These are phyloP conservation scores for Stachybotrys chartarum DNA, from an alignment of 2,329 filamentous ascomycete genomes.

Conservation along the genomic window DNA sequence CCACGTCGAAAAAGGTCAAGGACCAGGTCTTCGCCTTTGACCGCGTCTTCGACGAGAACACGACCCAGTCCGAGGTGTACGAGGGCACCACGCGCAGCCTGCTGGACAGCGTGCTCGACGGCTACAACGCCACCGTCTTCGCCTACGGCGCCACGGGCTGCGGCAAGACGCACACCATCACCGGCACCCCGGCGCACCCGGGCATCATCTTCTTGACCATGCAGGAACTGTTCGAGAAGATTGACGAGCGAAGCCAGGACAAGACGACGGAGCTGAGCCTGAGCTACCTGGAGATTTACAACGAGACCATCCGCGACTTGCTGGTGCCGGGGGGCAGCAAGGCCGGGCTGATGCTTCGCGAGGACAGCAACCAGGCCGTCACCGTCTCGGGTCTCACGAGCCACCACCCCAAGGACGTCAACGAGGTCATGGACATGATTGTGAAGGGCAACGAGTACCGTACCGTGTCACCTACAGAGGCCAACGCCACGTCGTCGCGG, in stretches of 20 bases:
- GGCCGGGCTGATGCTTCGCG: slow-evolving; percentile 80
- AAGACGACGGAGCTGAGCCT: slow-evolving; percentile 87
- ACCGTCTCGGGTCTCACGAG: slow-evolving; percentile 87
- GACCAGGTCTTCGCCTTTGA: slow-evolving; percentile 98
- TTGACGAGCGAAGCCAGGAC: slow-evolving; percentile 75
- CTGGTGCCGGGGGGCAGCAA: slow-evolving; percentile 80
- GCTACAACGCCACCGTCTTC: slow-evolving; percentile 98
- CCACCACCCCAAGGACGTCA: slow-evolving; percentile 82
- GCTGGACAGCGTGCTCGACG: slow-evolving; percentile 92
- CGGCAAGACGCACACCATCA: slow-evolving; percentile 97
- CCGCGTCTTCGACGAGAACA: slow-evolving; percentile 92
- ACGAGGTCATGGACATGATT: slow-evolving; percentile 99
- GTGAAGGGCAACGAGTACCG: slow-evolving; percentile 89
- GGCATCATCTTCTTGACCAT: slow-evolving; percentile 99
- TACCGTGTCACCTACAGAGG: slow-evolving; percentile 93
- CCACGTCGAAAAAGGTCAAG: slow-evolving; percentile 84
- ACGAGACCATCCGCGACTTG: slow-evolving; percentile 94
- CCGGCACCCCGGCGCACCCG: slow-evolving; percentile 82
- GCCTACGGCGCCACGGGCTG: slow-evolving; percentile 97
- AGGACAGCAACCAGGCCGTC: slow-evolving; percentile 89
- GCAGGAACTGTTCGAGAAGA: slow-evolving; percentile 97
- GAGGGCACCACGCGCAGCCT: slow-evolving; percentile 83
- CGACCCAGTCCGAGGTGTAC: slow-evolving; percentile 87
- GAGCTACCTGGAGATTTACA: slow-evolving; percentile 97
- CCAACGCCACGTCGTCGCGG: slow-evolving; percentile 93